These are phyloP conservation scores for Microascus cirrosus DNA, from an alignment of 2,329 filamentous ascomycete species.

Conservation along the genomic window DNA sequence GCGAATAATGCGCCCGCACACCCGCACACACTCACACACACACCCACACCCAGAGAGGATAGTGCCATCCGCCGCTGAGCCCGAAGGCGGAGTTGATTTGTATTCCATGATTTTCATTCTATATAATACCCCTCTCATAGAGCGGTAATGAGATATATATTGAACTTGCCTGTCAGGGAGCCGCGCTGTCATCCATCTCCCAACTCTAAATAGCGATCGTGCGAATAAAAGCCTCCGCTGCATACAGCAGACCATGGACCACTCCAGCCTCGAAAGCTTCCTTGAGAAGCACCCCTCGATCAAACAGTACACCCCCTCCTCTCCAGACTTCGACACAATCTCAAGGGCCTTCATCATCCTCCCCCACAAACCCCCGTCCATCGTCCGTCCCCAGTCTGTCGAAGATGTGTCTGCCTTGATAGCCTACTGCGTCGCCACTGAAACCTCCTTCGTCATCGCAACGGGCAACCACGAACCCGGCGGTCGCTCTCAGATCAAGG, in stretches of 20 bases:
- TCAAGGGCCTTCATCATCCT: not conserved
- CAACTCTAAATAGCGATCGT: too few relatives aligned
- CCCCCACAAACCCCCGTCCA: not conserved
- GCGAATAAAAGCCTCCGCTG: not conserved
- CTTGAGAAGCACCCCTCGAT: not conserved
- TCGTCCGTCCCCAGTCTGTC: not conserved
- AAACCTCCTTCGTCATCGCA: not conserved
- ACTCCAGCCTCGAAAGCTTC: not conserved
- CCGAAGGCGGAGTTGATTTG: too few relatives aligned
- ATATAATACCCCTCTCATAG: too few relatives aligned
- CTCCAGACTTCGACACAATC: not conserved
- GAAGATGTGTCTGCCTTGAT: not conserved
- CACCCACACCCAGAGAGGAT: too few relatives aligned
- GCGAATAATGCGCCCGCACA: too few relatives aligned
- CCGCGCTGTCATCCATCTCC: too few relatives aligned
- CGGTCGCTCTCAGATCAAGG: not conserved
- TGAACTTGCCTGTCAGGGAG: too few relatives aligned
- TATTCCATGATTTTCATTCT: too few relatives aligned
- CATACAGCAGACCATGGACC: not conserved
- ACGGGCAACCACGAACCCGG: not conserved
- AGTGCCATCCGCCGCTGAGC: too few relatives aligned
- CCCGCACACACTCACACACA: too few relatives aligned
- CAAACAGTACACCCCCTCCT: not conserved
- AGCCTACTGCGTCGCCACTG: not conserved
- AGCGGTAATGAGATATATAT: too few relatives aligned